Evolutionary conservation across 148 eudicot genomes (phyloP).

Genomic region (Linanthus parryae): DNA sequence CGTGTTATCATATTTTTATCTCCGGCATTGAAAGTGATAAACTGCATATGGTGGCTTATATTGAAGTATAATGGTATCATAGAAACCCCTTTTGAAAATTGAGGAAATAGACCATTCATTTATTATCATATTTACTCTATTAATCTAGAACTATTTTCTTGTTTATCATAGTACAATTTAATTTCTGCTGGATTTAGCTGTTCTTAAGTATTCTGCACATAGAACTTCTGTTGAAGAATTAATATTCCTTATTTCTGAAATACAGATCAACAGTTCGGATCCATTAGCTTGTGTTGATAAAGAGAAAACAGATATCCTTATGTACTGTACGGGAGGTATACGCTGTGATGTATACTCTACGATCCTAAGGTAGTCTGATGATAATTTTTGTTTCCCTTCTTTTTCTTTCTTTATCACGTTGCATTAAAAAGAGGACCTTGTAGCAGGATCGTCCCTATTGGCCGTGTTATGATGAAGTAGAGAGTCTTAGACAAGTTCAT

Average conservation of each 20-base stretch:
- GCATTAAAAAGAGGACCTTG: neutral
- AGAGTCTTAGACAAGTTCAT: too few species aligned
- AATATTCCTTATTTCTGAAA: slow-evolving; percentile 1
- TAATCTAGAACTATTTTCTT: neutral
- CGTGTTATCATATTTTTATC: too few species aligned
- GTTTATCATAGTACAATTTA: neutral
- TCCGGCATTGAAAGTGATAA: too few species aligned
- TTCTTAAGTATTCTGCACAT: neutral
- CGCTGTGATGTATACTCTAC: slow-evolving; percentile 96
- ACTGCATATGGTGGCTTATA: too few species aligned
- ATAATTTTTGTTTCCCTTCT: slow-evolving; percentile 1
- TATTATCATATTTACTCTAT: too few species aligned
- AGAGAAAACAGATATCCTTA: slow-evolving; percentile 73
- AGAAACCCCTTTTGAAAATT: too few species aligned
- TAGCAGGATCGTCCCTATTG: neutral
- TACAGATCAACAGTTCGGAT: slow-evolving; percentile 65
- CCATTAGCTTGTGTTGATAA: slow-evolving; percentile 71
- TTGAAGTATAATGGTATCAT: too few species aligned
- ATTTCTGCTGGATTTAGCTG: neutral
- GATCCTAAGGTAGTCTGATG: slow-evolving; percentile 58
- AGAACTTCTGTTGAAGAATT: too few species aligned
- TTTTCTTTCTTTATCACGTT: neutral
- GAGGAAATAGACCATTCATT: too few species aligned
- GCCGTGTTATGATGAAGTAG: too few species aligned
- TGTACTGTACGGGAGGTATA: slow-evolving; percentile 99